A percentile compares a stretch with the other conserved stretches of the same genome.
Conservation (phyloP, 352 stramenopile genomes). For the Phytophthora pini region DNA sequence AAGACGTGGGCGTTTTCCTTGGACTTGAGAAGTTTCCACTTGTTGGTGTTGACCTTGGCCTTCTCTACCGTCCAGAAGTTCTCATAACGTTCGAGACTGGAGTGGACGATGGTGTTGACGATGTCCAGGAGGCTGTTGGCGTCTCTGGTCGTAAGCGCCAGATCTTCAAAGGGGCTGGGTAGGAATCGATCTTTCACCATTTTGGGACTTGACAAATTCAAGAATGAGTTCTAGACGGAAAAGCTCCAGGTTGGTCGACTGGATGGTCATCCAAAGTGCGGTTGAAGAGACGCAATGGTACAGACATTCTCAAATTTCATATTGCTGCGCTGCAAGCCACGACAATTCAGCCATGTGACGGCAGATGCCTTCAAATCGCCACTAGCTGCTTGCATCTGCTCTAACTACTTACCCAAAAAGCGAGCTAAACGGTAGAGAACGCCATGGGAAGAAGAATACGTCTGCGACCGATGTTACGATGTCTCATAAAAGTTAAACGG, state of each 20-base stretch:
- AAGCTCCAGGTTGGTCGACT: neutral
- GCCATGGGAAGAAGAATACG: constrained; percentile 1
- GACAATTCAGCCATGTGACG: constrained; percentile 15
- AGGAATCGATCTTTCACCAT: constrained; percentile 34
- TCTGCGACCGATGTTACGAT: neutral
- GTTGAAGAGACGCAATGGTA: constrained; percentile 13
- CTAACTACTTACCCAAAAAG: neutral
- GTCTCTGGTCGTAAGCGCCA: constrained; percentile 23
- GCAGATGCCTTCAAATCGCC: constrained; percentile 1
- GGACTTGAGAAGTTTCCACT: constrained; percentile 40
- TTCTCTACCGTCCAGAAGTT: constrained; percentile 40
- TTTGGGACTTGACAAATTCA: constrained; percentile 11
- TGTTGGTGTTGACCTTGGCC: constrained; percentile 31
- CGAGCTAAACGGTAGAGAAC: neutral
- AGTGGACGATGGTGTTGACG: constrained; percentile 30
- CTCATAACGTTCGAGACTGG: constrained; percentile 27
- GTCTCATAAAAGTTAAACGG: constrained; percentile 4
- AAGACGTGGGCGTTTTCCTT: constrained; percentile 35
- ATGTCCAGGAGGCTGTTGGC: constrained; percentile 23
- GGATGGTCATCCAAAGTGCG: neutral
- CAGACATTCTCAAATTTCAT: constrained; percentile 14
- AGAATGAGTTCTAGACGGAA: constrained; percentile 8
- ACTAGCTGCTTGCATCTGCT: constrained; percentile 22
- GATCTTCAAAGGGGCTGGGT: constrained; percentile 24
- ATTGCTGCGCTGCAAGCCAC: constrained; percentile 14